phyloP scores from a whole-genome alignment of 2,329 filamentous ascomycete species.

The Botrytis elliptica region DNA sequence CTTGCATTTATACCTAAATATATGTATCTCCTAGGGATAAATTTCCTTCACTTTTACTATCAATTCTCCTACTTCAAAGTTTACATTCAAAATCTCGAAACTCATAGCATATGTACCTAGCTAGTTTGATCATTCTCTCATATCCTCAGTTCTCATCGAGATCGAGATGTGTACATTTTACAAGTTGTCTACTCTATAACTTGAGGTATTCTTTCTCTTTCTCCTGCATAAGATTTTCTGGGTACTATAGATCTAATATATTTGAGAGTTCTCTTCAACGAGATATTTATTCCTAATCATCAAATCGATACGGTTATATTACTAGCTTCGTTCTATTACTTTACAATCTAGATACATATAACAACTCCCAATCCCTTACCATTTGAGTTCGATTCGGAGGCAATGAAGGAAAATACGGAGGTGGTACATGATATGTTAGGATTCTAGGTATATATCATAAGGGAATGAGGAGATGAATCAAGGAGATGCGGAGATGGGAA shows the following conservation, averaged over 20 bases:
- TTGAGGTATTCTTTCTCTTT: background rate
- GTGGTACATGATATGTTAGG: background rate
- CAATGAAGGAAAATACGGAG: background rate
- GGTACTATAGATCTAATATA: background rate
- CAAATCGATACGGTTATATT: background rate
- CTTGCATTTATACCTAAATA: too few species aligned
- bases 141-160: too few species aligned
- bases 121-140: too few species aligned
- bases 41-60: too few species aligned
- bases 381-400: background rate
- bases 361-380: background rate
- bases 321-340: background rate
- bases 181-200: background rate
- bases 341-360: background rate
- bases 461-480: background rate
- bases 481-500: background rate
- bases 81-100: background rate
- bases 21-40: too few species aligned
- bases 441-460: background rate
- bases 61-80: background rate
- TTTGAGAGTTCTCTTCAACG: too few species aligned
- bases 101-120: background rate
- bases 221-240: background rate
- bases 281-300: background rate
- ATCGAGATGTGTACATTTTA: background rate